phyloP scores from a whole-genome alignment of 2,329 filamentous ascomycete genomes.

The Venturia oleaginea region DNA sequence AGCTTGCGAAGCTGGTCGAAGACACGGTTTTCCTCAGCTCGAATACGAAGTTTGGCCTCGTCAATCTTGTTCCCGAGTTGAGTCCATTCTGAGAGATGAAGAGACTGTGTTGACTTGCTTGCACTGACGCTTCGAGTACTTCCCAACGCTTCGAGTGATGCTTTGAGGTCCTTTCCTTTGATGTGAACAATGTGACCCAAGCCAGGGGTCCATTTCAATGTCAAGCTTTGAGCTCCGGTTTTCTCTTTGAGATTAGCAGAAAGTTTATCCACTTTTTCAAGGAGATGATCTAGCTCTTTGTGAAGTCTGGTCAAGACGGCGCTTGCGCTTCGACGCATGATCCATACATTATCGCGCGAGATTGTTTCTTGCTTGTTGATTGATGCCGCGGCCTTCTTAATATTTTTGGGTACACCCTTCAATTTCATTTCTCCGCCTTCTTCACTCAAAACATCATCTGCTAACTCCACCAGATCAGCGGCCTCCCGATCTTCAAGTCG shows the following conservation, averaged over 20 bases:
- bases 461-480: conserved; percentile 61
- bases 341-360: conserved; percentile 33
- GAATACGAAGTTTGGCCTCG: conserved; percentile 66
- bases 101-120: conserved; percentile 75
- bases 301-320: conserved; percentile 58
- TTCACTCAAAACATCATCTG: conserved; percentile 58
- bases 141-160: conserved; percentile 32
- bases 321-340: conserved; percentile 60
- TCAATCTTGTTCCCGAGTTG: conserved; percentile 71
- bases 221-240: conserved; percentile 51
- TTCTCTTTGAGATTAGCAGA: conserved; percentile 51
- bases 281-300: conserved; percentile 50
- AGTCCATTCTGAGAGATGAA: conserved; percentile 79
- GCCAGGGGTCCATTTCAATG: conserved; percentile 76
- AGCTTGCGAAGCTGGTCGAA: conserved; percentile 64
- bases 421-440: conserved; percentile 54
- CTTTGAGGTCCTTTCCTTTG: conserved; percentile 63
- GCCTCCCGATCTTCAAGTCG: conserved; percentile 64
- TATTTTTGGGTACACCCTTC: conserved; percentile 27
- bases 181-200: conserved; percentile 88
- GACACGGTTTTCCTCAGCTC: conserved; percentile 73
- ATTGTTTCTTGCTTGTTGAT: conserved; percentile 6
- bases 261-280: conserved; percentile 51
- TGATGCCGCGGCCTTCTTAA: conserved; percentile 22
- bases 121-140: conserved; percentile 56